phyloP scores from a whole-genome alignment of 177 flowering plant genomes.

The Vitis hybrid region DNA sequence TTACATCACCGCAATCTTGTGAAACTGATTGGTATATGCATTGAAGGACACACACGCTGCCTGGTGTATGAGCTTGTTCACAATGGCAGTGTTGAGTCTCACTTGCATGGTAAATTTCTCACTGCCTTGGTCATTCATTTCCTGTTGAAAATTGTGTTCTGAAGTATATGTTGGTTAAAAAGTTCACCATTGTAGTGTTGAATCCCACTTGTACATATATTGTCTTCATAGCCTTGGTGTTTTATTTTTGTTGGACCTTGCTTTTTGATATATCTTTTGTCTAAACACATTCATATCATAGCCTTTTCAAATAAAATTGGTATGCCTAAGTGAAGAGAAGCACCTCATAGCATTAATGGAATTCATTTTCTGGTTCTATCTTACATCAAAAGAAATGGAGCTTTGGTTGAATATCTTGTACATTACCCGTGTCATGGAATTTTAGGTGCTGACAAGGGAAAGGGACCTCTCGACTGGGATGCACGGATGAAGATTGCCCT shows the following conservation, averaged over 20 bases:
- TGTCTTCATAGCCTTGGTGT: too few species aligned
- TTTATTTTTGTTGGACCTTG: too few species aligned
- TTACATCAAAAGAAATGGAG: neutral
- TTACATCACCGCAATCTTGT: conserved; percentile 97
- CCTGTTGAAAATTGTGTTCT: neutral
- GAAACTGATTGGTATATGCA: conserved; percentile 90
- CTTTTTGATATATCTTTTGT: too few species aligned
- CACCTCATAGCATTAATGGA: neutral
- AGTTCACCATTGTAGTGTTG: neutral
- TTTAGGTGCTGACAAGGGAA: conserved; percentile 69
- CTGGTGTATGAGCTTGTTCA: conserved; percentile 90
- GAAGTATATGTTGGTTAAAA: neutral
- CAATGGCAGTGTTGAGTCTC: conserved; percentile 99
- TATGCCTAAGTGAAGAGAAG: too few species aligned
- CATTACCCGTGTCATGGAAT: conserved; percentile 12
- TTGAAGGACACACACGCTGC: conserved; percentile 82
- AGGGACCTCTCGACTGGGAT: conserved; percentile 89
- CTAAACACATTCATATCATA: too few species aligned
- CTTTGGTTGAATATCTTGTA: neutral
- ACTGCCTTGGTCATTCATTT: neutral
- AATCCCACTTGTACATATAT: too few species aligned
- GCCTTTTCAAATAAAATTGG: too few species aligned
- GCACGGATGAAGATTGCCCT: conserved; percentile 94
- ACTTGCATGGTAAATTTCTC: conserved; percentile 78
- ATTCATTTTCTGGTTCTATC: neutral